Conservation (phyloP, 176 grass and related monocot species). For the Chloris gayana region DNA sequence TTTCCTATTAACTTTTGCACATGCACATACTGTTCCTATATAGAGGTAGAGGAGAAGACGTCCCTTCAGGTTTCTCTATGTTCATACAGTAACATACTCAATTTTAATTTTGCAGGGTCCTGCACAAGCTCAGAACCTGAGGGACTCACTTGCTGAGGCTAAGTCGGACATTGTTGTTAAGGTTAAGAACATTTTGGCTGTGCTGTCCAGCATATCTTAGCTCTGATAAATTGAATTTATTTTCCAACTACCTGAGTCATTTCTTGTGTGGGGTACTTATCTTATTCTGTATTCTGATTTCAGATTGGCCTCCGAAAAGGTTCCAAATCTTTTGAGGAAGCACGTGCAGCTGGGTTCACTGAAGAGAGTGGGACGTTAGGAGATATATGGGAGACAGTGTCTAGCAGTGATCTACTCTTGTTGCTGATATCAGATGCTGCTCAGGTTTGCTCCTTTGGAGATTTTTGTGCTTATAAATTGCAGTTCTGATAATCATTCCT, state of each 20-base stretch:
- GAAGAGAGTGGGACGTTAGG: constrained; percentile 77
- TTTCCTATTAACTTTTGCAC: neutral
- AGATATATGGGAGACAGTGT: constrained; percentile 81
- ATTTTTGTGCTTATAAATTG: constrained; percentile 8
- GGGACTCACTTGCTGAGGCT: constrained; percentile 69
- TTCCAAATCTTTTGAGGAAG: constrained; percentile 78
- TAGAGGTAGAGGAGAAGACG: neutral
- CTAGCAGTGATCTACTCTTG: constrained; percentile 74
- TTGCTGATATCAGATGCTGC: constrained; percentile 86
- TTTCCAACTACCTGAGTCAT: constrained; percentile 7
- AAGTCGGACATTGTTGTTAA: constrained; percentile 82
- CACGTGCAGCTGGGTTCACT: constrained; percentile 68
- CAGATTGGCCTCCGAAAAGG: constrained; percentile 85
- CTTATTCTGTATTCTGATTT: constrained; percentile 25
- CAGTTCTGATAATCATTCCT: neutral
- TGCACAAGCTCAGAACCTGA: constrained; percentile 84
- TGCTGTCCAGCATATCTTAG: neutral
- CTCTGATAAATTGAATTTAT: neutral
- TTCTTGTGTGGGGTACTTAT: neutral
- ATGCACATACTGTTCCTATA: neutral
- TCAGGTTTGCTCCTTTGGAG: constrained; percentile 55
- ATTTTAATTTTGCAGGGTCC: constrained; percentile 52
- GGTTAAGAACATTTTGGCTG: constrained; percentile 47
- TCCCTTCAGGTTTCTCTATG: neutral
- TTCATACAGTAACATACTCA: constrained; percentile 19